Base-by-base conservation (phyloP, 768 basidiomycete genomes). In the Pholiota microspora region DNA sequence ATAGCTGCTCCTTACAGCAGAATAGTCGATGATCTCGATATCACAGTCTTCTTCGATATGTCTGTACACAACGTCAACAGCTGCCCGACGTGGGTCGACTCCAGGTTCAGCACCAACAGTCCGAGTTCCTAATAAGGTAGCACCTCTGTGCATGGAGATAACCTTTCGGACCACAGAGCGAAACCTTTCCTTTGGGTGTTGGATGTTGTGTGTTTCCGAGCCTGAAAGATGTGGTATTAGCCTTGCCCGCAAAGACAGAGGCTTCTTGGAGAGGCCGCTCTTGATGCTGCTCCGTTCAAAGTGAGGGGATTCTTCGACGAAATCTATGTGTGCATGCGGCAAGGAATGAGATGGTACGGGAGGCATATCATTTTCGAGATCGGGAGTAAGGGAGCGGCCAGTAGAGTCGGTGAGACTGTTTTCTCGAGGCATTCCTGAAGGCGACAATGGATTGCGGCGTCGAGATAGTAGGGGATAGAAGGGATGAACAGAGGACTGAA, bases 21-120 rank as follows among this genome's bases (percentile, higher is more conserved):
- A 85, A 69, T 88, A 89, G 65, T 89, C 86, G 50, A 77, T 70
- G 53, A 89, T 71, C 59, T 88, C 84, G 57, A 89, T 89, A 47
- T 77, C 64, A 63, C 87, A 90, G 47, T 82, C 77, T 67, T 84
- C 71, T 24, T 74, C 70, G 59, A 89, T 77, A 54, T 83, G 76
- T 3, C 80, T 80, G 60, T 82, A 89, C 32, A 72, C 69, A 5
- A 79, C 62, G 56, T 78, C 77, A 3, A 85, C 80, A 45, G 79
- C 79, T 4, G 76, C 73, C 9, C 83, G 78, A 24, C 84, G 79
- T 21, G 86, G 84, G 68, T 89, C 84, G 27, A 88, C 71, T 55
- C 88, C 88, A 7, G 86, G 88, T 61, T 89, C 88, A 10, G 83
- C 86, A 16, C 87, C 88, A 32, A 82, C 68, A 2, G 71, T 70